These are phyloP conservation scores for Rosa persica DNA, from an alignment of 306 rosid genomes.

Conservation along the genomic window DNA sequence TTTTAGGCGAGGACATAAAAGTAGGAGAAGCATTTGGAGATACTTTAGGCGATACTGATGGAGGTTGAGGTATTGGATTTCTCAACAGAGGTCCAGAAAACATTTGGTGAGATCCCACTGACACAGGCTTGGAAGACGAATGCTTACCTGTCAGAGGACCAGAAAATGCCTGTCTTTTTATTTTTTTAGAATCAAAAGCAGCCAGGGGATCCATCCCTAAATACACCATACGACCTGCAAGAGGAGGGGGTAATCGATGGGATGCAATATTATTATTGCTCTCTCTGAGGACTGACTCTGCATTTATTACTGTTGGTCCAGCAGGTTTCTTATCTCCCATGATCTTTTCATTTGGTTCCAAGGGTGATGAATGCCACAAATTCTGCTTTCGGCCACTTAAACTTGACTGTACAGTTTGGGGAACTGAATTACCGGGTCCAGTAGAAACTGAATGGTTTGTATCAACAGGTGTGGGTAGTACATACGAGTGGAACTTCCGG, in stretches of 20 bases:
- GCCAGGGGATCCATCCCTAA: conserved; percentile 40
- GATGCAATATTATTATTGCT: conserved; percentile 60
- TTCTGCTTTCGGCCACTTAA: conserved; percentile 49
- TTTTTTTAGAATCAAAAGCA: conserved; percentile 58
- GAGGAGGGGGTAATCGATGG: conserved; percentile 61
- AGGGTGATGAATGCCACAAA: conserved; percentile 78
- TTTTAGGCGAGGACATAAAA: conserved; percentile 71
- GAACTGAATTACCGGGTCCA: conserved; percentile 43
- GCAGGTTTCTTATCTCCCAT: conserved; percentile 44
- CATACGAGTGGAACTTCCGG: conserved; percentile 77
- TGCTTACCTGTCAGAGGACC: conserved; percentile 79
- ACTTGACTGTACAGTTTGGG: conserved; percentile 38
- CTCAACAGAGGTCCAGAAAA: conserved; percentile 84
- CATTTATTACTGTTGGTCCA: conserved; percentile 37
- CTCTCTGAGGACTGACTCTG: conserved; percentile 67
- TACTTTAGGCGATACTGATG: conserved; percentile 55
- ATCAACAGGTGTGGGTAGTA: conserved; percentile 82
- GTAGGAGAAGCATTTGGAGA: conserved; percentile 81
- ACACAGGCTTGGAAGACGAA: conserved; percentile 48
- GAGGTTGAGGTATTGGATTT: conserved; percentile 62
- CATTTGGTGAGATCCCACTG: conserved; percentile 49
- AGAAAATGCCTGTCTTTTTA: conserved; percentile 75
- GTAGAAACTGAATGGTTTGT: conserved; percentile 50
- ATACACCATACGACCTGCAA: conserved; percentile 45
- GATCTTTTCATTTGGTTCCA: conserved; percentile 56